phyloP scores from a whole-genome alignment of 2,329 filamentous ascomycete species.

The Aureobasidium namibiae region DNA sequence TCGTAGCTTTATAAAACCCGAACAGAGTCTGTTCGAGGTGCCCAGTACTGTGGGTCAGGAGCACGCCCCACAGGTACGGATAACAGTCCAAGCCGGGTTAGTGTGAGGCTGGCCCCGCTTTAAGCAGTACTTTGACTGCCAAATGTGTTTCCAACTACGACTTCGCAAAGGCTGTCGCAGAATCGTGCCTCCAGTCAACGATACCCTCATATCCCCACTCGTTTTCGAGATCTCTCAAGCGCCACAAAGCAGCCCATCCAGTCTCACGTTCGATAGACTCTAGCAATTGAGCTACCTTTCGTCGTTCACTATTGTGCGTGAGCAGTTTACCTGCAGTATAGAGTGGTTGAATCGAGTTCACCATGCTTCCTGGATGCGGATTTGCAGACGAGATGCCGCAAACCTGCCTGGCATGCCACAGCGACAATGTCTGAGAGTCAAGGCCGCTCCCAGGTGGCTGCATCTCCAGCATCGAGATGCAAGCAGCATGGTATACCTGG shows the following conservation, averaged over 20 bases:
- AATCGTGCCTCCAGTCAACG: neutral
- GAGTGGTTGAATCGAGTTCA: constrained; percentile 1
- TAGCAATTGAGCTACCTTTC: neutral
- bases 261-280: neutral
- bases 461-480: constrained; percentile 2
- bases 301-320: neutral
- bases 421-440: neutral
- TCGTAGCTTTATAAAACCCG: neutral
- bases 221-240: neutral
- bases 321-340: neutral
- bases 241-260: neutral
- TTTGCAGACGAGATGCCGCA: constrained; percentile 4
- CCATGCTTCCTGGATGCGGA: neutral
- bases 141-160: neutral
- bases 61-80: neutral
- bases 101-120: neutral
- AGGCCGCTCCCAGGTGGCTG: neutral
- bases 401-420: constrained; percentile 3
- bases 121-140: neutral
- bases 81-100: neutral
- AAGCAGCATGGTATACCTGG: constrained; percentile 5
- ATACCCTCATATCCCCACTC: constrained; percentile 5
- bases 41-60: neutral
- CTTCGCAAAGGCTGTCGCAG: neutral
- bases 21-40: neutral